phyloP scores from a whole-genome alignment of 129 eudicot genomes.

The Lactuca saligna region DNA sequence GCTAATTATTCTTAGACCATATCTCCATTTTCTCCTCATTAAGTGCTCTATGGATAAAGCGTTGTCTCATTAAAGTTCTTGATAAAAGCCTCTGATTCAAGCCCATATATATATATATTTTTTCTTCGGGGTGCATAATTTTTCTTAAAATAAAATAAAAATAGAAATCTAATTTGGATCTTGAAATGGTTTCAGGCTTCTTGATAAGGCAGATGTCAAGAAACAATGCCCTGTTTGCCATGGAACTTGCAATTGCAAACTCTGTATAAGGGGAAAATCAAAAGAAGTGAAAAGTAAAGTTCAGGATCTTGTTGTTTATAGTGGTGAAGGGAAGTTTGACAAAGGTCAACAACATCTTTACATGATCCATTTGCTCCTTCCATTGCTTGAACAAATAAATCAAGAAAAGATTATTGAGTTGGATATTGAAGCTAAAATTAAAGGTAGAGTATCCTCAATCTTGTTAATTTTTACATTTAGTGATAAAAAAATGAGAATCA shows the following conservation, averaged over 20 bases:
- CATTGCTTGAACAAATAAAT: slow-evolving; percentile 66
- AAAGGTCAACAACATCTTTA: slow-evolving; percentile 54
- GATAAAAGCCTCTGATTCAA: background rate
- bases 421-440: slow-evolving; percentile 61
- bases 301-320: slow-evolving; percentile 52
- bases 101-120: background rate
- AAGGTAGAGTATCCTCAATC: slow-evolving; percentile 47
- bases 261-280: slow-evolving; percentile 43
- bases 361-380: slow-evolving; percentile 69
- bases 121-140: background rate
- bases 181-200: slow-evolving; percentile 48
- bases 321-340: slow-evolving; percentile 48
- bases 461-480: background rate
- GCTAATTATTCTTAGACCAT: slow-evolving; percentile 5
- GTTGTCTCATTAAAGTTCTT: too few relatives aligned
- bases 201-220: slow-evolving; percentile 64
- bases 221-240: slow-evolving; percentile 73
- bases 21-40: too few relatives aligned
- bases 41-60: too few relatives aligned
- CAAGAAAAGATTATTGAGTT: slow-evolving; percentile 56
- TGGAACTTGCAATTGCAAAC: slow-evolving; percentile 68
- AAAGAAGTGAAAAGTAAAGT: slow-evolving; percentile 56
- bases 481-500: slow-evolving; percentile 6
- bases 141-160: background rate
- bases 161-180: slow-evolving; percentile 2